Conservation (phyloP, 2,329 filamentous ascomycete species). For the Cadophora luteo-olivacea region DNA sequence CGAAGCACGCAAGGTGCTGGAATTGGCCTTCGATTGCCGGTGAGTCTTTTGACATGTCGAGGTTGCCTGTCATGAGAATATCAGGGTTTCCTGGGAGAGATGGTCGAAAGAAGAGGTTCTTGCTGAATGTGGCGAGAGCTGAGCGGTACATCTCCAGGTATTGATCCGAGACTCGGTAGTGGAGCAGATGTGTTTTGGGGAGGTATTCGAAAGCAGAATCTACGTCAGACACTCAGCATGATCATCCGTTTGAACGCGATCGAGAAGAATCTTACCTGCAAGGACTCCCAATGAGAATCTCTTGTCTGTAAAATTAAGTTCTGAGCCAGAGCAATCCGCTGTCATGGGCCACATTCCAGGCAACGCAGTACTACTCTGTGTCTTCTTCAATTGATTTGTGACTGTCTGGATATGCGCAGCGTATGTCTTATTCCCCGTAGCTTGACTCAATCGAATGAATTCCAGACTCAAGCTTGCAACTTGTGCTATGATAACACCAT, state of each 20-base stretch:
- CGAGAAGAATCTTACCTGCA: slow-evolving; percentile 47
- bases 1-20: slow-evolving; percentile 75
- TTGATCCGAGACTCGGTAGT: slow-evolving; percentile 15
- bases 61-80: slow-evolving; percentile 57
- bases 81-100: slow-evolving; percentile 45
- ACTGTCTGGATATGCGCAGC: slow-evolving; percentile 67
- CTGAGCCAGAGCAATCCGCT: slow-evolving; percentile 57
- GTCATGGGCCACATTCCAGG: slow-evolving; percentile 68
- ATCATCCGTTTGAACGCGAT: too few species aligned
- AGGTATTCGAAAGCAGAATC: slow-evolving; percentile 71
- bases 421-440: slow-evolving; percentile 64
- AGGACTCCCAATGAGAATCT: slow-evolving; percentile 21
- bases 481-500: slow-evolving; percentile 21
- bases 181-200: slow-evolving; percentile 49
- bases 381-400: slow-evolving; percentile 57
- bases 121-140: slow-evolving; percentile 4
- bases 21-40: slow-evolving; percentile 51
- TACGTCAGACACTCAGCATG: slow-evolving; percentile 51
- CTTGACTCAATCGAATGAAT: slow-evolving; percentile 67
- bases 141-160: slow-evolving; percentile 19
- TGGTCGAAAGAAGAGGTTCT: slow-evolving; percentile 50
- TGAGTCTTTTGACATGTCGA: slow-evolving; percentile 38
- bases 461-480: slow-evolving; percentile 57
- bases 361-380: slow-evolving; percentile 58
- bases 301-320: slow-evolving; percentile 37